These are phyloP conservation scores for Mucor plumbeus DNA, from an alignment of 371 early-diverging fungal species.

Conservation along the genomic window DNA sequence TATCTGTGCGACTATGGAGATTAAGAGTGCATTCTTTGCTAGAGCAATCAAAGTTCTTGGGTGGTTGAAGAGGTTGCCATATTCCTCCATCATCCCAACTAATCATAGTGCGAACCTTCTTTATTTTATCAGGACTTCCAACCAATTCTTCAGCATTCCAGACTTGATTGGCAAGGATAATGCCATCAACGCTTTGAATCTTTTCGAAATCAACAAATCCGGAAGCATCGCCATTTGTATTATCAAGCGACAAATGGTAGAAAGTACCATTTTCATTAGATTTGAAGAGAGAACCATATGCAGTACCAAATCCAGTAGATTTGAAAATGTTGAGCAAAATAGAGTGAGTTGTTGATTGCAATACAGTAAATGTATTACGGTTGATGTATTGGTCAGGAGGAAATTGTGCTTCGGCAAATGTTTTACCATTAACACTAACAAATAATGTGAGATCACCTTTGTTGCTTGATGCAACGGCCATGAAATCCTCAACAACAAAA, in stretches of 20 bases:
- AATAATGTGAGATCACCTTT: constrained; percentile 60
- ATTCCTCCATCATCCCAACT: constrained; percentile 87
- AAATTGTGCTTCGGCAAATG: constrained; percentile 77
- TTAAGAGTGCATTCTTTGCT: constrained; percentile 70
- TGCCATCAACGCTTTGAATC: constrained; percentile 83
- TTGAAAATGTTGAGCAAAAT: constrained; percentile 80
- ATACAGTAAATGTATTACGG: constrained; percentile 70
- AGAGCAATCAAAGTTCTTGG: constrained; percentile 59
- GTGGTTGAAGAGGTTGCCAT: constrained; percentile 75
- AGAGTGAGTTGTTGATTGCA: constrained; percentile 76
- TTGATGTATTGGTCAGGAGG: constrained; percentile 68
- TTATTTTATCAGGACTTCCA: constrained; percentile 54
- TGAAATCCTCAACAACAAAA: constrained; percentile 67
- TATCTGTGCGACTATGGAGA: constrained; percentile 76
- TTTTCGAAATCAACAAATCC: constrained; percentile 92
- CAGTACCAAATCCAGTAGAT: constrained; percentile 49
- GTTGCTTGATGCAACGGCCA: constrained; percentile 73
- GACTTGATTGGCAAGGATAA: constrained; percentile 89
- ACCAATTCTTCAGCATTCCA: constrained; percentile 68
- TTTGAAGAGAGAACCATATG: constrained; percentile 84
- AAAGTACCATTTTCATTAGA: constrained; percentile 83
- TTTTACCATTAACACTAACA: constrained; percentile 75
- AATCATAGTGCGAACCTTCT: constrained; percentile 75
- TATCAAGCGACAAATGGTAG: constrained; percentile 73
- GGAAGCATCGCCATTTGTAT: constrained; percentile 76